Evolutionary conservation across 2,329 filamentous ascomycete species (phyloP).

Genomic region (Hymenoscyphus occultus): DNA sequence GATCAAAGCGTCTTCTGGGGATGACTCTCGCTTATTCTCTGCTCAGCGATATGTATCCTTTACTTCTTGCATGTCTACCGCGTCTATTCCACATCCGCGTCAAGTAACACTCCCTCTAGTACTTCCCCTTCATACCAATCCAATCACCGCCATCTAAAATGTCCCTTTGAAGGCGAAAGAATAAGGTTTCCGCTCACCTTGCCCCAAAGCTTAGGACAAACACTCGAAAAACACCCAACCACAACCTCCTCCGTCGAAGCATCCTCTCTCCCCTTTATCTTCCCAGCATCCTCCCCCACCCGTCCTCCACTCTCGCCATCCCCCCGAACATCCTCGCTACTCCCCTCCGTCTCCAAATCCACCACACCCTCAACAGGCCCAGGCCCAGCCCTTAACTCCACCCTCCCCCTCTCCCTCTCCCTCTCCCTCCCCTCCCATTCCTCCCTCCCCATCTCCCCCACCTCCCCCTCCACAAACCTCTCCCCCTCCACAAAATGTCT

Average conservation of each 20-base stretch:
- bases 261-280: too few species aligned
- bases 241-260: not conserved
- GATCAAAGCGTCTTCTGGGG: not conserved
- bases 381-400: not conserved
- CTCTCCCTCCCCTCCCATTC: not conserved
- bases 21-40: not conserved
- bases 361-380: not conserved
- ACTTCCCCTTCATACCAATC: not conserved
- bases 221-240: not conserved
- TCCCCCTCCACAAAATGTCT: not conserved
- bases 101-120: not conserved
- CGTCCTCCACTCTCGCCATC: not conserved
- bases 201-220: not conserved
- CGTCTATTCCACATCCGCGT: not conserved
- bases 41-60: not conserved
- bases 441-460: not conserved
- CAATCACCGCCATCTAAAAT: not conserved
- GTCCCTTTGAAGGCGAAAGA: not conserved
- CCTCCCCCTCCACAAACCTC: not conserved
- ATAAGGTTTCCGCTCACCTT: not conserved
- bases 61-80: not conserved
- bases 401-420: not conserved
- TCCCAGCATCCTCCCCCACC: not conserved
- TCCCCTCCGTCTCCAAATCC: not conserved
- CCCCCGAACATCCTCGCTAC: not conserved